A percentile compares a stretch with the other conserved stretches of the same genome.
Conservation (phyloP, 148 eudicot species). For the Amaranthus palmeri region DNA sequence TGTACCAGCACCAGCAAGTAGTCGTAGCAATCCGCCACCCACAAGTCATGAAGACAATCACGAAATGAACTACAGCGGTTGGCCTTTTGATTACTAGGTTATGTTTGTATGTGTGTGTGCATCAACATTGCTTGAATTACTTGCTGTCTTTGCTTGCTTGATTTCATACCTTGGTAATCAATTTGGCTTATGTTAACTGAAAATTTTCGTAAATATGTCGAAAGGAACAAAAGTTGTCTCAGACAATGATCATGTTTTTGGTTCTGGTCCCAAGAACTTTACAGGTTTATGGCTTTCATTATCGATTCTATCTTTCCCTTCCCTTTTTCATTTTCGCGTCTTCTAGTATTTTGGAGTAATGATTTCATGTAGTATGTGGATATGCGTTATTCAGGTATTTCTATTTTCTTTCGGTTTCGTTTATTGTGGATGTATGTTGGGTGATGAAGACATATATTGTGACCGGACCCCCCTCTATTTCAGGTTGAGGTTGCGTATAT, state of each 20-base stretch:
- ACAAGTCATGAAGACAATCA: constrained; percentile 40
- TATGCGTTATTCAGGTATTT: constrained; percentile 3
- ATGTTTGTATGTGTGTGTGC: constrained; percentile 6
- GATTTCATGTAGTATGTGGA: background rate
- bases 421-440: background rate
- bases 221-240: constrained; percentile 20
- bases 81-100: constrained; percentile 61
- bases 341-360: background rate
- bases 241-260: constrained; percentile 12
- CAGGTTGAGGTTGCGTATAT: too few relatives aligned
- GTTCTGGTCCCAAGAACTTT: constrained; percentile 11
- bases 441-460: background rate
- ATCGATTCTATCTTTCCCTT: background rate
- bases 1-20: constrained; percentile 16
- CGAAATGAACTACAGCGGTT: constrained; percentile 47
- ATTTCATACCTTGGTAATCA: constrained; percentile 23
- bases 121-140: constrained; percentile 18
- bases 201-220: constrained; percentile 34
- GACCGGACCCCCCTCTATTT: too few relatives aligned
- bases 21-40: constrained; percentile 38
- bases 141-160: constrained; percentile 18
- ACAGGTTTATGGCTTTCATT: constrained; percentile 20
- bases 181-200: constrained; percentile 21
- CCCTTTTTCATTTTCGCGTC: background rate
- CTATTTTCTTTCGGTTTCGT: background rate